These are phyloP conservation scores for Plasmodium knowlesi DNA, from an alignment of 169 alveolate species.

Conservation along the genomic window DNA sequence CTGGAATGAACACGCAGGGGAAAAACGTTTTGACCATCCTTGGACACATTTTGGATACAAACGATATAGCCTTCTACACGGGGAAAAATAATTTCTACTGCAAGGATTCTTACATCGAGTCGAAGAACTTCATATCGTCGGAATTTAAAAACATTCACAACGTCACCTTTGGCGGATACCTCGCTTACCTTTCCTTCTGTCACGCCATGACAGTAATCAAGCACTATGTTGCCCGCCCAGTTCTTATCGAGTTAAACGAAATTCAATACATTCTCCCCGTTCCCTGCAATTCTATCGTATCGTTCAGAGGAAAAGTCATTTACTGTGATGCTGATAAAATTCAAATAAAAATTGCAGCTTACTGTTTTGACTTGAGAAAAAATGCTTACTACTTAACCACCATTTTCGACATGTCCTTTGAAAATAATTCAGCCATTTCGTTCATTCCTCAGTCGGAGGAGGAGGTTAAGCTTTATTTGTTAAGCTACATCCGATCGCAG, in stretches of 20 bases:
- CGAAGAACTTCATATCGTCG: slow-evolving; percentile 48
- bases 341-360: slow-evolving; percentile 34
- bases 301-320: slow-evolving; percentile 51
- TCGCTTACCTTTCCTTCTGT: slow-evolving; percentile 56
- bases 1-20: background rate
- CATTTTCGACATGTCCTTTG: slow-evolving; percentile 52
- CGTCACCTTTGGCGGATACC: slow-evolving; percentile 63
- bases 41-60: slow-evolving; percentile 10
- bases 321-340: slow-evolving; percentile 40
- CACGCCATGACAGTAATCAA: slow-evolving; percentile 66
- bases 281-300: slow-evolving; percentile 42
- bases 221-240: slow-evolving; percentile 10
- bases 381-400: slow-evolving; percentile 38
- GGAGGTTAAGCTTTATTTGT: slow-evolving; percentile 28
- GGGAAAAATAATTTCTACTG: slow-evolving; percentile 29
- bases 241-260: slow-evolving; percentile 40
- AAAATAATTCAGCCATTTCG: slow-evolving; percentile 41
- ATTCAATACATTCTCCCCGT: slow-evolving; percentile 63
- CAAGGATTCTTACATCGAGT: slow-evolving; percentile 47
- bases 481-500: slow-evolving; percentile 43
- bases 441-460: slow-evolving; percentile 51
- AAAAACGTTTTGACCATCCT: slow-evolving; percentile 7
- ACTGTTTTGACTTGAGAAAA: slow-evolving; percentile 59
- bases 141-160: slow-evolving; percentile 66
- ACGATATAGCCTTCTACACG: slow-evolving; percentile 15